A percentile compares a stretch with the other conserved stretches of the same genome.
These are phyloP conservation scores for Craspedostauros australis DNA, from an alignment of 108 stramenopile species.

Conservation along the genomic window DNA sequence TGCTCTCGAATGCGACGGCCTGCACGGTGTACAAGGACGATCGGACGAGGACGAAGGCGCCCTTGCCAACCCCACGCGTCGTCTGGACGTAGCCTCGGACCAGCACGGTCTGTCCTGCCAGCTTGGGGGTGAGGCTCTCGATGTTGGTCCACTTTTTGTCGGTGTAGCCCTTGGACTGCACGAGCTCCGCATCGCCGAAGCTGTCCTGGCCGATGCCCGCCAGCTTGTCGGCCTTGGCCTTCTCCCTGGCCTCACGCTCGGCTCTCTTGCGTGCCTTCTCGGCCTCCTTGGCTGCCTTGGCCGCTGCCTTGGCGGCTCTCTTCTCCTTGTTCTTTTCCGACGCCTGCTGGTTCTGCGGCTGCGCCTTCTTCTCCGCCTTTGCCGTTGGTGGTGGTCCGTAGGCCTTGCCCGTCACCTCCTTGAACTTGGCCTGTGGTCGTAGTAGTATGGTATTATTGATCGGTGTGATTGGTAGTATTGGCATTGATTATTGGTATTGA, in stretches of 20 bases:
- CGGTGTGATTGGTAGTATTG: background rate
- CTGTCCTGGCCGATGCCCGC: slow-evolving; percentile 71
- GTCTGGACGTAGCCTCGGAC: slow-evolving; percentile 88
- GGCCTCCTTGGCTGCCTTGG: slow-evolving; percentile 81
- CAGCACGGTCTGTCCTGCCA: slow-evolving; percentile 73
- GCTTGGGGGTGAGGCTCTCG: slow-evolving; percentile 55
- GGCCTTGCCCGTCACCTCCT: slow-evolving; percentile 58
- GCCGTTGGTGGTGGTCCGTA: slow-evolving; percentile 42
- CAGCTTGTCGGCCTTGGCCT: slow-evolving; percentile 75
- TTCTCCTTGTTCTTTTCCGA: slow-evolving; percentile 81
- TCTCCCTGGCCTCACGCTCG: slow-evolving; percentile 70
- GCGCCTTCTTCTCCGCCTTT: slow-evolving; percentile 26
- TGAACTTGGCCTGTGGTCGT: slow-evolving; percentile 41
- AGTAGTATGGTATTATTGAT: background rate
- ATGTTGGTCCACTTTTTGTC: slow-evolving; percentile 72
- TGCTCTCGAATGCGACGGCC: slow-evolving; percentile 79
- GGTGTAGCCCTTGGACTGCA: slow-evolving; percentile 63
- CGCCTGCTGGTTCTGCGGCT: slow-evolving; percentile 39
- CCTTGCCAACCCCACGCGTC: slow-evolving; percentile 85
- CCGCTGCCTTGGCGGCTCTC: slow-evolving; percentile 69
- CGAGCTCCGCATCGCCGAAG: slow-evolving; percentile 88
- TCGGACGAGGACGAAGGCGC: slow-evolving; percentile 91
- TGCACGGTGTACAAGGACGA: slow-evolving; percentile 91
- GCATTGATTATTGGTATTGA: background rate
- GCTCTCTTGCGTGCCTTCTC: slow-evolving; percentile 79